These are phyloP conservation scores for Claviceps cyperi DNA, from an alignment of 2,329 filamentous ascomycete species.

Conservation along the genomic window DNA sequence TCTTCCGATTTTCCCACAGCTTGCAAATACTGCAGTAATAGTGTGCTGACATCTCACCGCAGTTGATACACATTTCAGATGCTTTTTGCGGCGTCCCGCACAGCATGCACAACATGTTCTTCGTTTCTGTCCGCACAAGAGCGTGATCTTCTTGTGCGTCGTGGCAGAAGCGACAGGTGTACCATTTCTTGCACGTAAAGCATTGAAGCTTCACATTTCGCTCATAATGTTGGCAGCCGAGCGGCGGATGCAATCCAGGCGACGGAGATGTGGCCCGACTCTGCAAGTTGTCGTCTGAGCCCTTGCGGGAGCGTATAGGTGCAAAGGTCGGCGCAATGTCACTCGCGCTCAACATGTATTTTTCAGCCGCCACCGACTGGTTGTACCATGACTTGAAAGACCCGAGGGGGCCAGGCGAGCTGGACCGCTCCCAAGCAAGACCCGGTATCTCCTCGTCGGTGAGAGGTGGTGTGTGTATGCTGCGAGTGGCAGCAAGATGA, in stretches of 20 bases:
- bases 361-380: conserved; percentile 21
- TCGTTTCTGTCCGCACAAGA: conserved; percentile 69
- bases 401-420: conserved; percentile 32
- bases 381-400: conserved; percentile 46
- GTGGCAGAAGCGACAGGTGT: conserved; percentile 89
- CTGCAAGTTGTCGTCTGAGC: conserved; percentile 30
- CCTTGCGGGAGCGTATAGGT: conserved; percentile 32
- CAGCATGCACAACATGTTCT: conserved; percentile 95
- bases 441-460: conserved; percentile 11
- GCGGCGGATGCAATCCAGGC: conserved; percentile 25
- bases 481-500: conserved; percentile 4
- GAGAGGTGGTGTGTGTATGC: conserved; percentile 3
- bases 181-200: conserved; percentile 78
- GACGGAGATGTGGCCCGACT: conserved; percentile 9
- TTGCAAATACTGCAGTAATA: conserved; percentile 95
- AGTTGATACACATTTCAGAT: conserved; percentile 62
- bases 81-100: conserved; percentile 76
- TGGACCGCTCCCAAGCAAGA: conserved; percentile 24
- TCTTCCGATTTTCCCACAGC: conserved; percentile 86
- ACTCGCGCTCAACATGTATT: conserved; percentile 38
- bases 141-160: conserved; percentile 68
- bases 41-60: conserved; percentile 62
- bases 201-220: conserved; percentile 95
- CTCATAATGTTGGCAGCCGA: conserved; percentile 88
- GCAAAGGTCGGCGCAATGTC: conserved; percentile 57